These are phyloP conservation scores for Tuber melanosporum DNA, from an alignment of 495 filamentous ascomycete genomes.

Conservation along the genomic window DNA sequence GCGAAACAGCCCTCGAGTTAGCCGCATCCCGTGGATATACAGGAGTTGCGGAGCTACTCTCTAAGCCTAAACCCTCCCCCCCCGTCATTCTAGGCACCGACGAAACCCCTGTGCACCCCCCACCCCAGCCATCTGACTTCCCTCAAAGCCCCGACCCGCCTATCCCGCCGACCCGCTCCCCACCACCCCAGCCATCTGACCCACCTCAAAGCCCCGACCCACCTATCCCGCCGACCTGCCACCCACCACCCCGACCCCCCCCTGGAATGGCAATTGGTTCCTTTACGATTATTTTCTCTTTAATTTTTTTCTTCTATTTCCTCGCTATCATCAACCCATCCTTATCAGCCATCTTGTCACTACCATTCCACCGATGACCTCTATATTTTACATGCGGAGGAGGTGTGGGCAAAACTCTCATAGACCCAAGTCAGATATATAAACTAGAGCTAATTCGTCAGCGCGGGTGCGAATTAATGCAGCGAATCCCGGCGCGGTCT, in stretches of 20 bases:
- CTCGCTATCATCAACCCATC: background rate
- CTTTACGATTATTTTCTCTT: background rate
- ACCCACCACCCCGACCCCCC: background rate
- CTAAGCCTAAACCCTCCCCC: background rate
- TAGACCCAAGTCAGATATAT: no score
- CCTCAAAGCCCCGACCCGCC: background rate
- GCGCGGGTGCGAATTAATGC: no score
- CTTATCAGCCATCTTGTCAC: background rate
- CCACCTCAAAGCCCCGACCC: no score
- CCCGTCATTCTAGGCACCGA: background rate
- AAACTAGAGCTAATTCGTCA: no score
- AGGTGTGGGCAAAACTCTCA: background rate
- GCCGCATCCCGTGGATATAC: conserved; percentile 21
- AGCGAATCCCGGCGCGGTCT: background rate
- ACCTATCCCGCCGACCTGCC: no score
- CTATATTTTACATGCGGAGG: background rate
- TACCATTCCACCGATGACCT: background rate
- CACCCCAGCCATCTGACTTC: background rate
- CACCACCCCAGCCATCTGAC: background rate
- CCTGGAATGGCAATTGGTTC: background rate
- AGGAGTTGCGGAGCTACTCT: conserved; percentile 23
- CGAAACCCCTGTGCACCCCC: background rate
- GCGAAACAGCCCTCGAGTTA: conserved; percentile 29
- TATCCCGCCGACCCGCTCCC: background rate
- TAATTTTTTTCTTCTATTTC: background rate